Base-by-base conservation (phyloP, 129 eudicot species). In the Artemisia tridentata region DNA sequence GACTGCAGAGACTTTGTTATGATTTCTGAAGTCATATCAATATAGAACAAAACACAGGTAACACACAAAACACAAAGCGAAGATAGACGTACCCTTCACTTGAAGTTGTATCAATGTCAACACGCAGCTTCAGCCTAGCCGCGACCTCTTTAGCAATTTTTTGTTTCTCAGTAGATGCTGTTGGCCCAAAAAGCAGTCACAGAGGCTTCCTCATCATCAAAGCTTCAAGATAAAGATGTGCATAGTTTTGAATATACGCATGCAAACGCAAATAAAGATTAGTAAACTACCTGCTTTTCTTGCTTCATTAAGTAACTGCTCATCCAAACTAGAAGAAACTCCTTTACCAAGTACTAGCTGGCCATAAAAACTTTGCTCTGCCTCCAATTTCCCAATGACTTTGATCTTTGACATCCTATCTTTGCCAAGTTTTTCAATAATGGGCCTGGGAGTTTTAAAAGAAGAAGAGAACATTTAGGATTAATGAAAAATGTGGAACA, bases 101-200 rank as follows among this genome's bases (percentile, higher is more conserved):
- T 62, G 97, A 83, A 73, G 75, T 84, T 38, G 88, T 84, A 74
- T 89, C 85, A 20, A 93, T 73, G 72, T 93, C 89, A 59, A 89
- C 96, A 74, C 87, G 86, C 75, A 93, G 75, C 78, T 93, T 89
- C 69, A 93, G 85, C 74, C 80, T 64, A 5, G 98, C 85, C 10
- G 98, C 96, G 19, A 93, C 97, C 78, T 93, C 96, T 86, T 89
- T 83, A 2, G 98, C 98, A 53, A 89, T 77, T 63, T 90, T 89
- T 80, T 80, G 91, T 75, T 77, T 87, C 88, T 93, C 98, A 20
- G 85, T 82, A 77, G 96, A 83, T 68, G 90, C 98, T 93, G 90
- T 96, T 93, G 81, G 7, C 6, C 27, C 67, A 68, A 34, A 79
- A 82, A 61, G 60, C 6, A 68, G 57, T 53, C 63, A 60, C 56